A percentile compares a stretch with the other conserved stretches of the same genome.
These are phyloP conservation scores for Trichoderma pleuroti DNA, from an alignment of 2,329 filamentous ascomycete species.

Conservation along the genomic window DNA sequence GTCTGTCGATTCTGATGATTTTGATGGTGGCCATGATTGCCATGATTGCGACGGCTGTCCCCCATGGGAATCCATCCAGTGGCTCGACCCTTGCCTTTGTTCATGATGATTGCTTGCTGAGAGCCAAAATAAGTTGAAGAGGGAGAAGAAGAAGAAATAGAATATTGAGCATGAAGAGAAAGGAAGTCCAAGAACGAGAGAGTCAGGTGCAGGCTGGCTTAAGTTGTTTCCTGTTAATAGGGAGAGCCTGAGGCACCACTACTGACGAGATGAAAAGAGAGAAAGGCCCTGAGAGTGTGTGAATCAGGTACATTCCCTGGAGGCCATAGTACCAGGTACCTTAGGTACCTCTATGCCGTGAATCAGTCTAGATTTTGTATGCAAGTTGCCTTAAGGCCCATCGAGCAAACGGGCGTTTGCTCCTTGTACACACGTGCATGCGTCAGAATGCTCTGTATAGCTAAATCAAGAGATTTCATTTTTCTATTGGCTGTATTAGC, in stretches of 20 bases:
- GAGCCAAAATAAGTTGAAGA: not conserved
- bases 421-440: not conserved
- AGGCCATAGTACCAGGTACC: not conserved
- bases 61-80: not conserved
- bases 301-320: not conserved
- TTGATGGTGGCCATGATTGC: not conserved
- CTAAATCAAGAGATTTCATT: not conserved
- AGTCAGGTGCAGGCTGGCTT: not conserved
- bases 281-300: not conserved
- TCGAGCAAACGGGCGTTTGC: not conserved
- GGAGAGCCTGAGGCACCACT: not conserved
- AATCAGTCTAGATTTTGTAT: not conserved
- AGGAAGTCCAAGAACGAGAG: not conserved
- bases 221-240: not conserved
- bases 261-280: not conserved
- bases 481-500: not conserved
- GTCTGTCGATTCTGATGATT: not conserved
- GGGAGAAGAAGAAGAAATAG: no score
- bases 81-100: not conserved
- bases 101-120: not conserved
- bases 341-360: not conserved
- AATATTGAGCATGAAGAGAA: accelerated
- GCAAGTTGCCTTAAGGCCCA: not conserved
- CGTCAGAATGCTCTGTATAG: not conserved
- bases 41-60: not conserved